phyloP scores from a whole-genome alignment of 805 yeast species.

The Suhomyces sp. region DNA sequence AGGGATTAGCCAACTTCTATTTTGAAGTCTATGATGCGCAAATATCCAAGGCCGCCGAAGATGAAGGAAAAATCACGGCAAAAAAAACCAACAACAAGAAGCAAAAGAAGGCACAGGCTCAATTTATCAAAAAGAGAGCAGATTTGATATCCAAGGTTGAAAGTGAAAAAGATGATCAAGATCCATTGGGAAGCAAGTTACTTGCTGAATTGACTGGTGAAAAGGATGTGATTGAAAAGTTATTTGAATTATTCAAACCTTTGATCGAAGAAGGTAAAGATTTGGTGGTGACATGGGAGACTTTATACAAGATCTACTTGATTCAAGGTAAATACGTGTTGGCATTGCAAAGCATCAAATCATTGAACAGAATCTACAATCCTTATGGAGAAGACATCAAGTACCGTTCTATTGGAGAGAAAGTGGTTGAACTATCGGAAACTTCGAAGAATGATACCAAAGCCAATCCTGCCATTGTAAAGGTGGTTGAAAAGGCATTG shows the following conservation, averaged over 20 bases:
- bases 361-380: conserved; percentile 39
- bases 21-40: conserved; percentile 38
- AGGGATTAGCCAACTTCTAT: conserved; percentile 61
- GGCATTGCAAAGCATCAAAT: conserved; percentile 45
- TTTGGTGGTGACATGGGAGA: conserved; percentile 41
- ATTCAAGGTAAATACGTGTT: conserved; percentile 46
- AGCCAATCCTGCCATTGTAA: conserved; percentile 47
- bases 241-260: conserved; percentile 43
- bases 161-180: conserved; percentile 50
- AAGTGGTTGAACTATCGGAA: conserved; percentile 32
- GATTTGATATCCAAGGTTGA: conserved; percentile 49
- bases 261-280: conserved; percentile 43
- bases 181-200: conserved; percentile 56
- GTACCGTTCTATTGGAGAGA: conserved; percentile 23
- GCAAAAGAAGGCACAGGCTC: conserved; percentile 55
- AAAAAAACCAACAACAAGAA: conserved; percentile 44
- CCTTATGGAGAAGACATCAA: conserved; percentile 16
- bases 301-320: conserved; percentile 39
- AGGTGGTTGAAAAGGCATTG: conserved; percentile 40
- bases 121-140: conserved; percentile 50
- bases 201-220: conserved; percentile 26
- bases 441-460: conserved; percentile 32
- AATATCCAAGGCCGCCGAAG: conserved; percentile 22
- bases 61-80: conserved; percentile 14
- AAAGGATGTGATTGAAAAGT: conserved; percentile 42